Evolutionary conservation across 78 protist species (phyloP), one percentile per base, ranked within the genome.

Genomic region (Cavenderia fasciculata): DNA sequence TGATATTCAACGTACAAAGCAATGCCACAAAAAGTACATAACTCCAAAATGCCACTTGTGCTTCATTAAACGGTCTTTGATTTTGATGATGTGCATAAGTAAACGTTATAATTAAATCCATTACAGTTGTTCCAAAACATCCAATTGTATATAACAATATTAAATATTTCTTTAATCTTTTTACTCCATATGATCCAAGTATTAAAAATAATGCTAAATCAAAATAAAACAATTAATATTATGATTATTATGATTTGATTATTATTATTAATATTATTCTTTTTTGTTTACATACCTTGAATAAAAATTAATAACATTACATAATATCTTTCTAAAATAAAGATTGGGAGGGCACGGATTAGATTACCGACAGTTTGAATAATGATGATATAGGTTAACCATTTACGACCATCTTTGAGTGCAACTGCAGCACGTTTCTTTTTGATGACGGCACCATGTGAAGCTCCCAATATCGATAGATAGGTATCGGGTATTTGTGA

Each of bases 171-270:
- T 82, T 82, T 59, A 82, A 68, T 68, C 44, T 82, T n/a, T 82
- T 82, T 25, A 57, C 71, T 21, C 90, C 90, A 82, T 82, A 82
- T 82, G 78, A 82, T 29, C 90, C 90, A 38, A 82, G 33, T 34
- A 82, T 27, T 82, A 82, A 68, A 68, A 82, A 82, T 65, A 82
- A 8, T 36, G 78, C 90, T 82, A 57, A 31, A 29, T n/a, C 14
- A 18, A 21, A 52, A 23, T 49, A 65, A 68, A 7, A 29, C n/a
- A 25, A 49, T 12, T 43, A 40, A 63, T 33, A 51, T 46, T 29
- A 18, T 6, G 44, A 12, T 2, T 19, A 41, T 2, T 25, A 27
- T 38, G 8, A 25, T 68, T 14, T 65, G 49, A 3, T 65, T 34
- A 31, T 38, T 38, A n/a, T 38, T n/a, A 5, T 21, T 46, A 7